These are phyloP conservation scores for Pichia paraexigua DNA, from an alignment of 805 yeast species.

Conservation along the genomic window DNA sequence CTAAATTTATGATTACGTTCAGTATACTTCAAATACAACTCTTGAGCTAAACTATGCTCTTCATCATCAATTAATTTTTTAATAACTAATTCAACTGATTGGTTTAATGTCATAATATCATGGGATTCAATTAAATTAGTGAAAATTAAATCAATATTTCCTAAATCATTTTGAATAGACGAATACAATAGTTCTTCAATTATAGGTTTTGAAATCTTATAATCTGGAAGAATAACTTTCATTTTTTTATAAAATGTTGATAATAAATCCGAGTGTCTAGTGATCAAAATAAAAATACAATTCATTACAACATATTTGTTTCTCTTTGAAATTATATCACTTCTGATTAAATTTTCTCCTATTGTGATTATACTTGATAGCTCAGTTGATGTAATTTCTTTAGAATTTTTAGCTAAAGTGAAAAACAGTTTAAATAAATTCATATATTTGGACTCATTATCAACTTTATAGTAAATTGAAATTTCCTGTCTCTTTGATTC, in stretches of 20 bases:
- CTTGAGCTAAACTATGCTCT: conserved; percentile 10
- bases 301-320: conserved; percentile 7
- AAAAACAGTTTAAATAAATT: conserved; percentile 6
- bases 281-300: conserved; percentile 5
- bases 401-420: conserved; percentile 1
- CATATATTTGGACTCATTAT: conserved; percentile 1
- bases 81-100: conserved; percentile 6
- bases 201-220: conserved; percentile 4
- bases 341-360: conserved; percentile 4
- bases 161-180: conserved; percentile 2
- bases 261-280: conserved; percentile 9
- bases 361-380: conserved; percentile 4
- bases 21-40: conserved; percentile 8
- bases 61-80: conserved; percentile 6
- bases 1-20: conserved; percentile 5
- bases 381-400: conserved; percentile 1
- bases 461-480: neutral
- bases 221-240: conserved; percentile 5
- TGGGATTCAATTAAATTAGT: conserved; percentile 1
- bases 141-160: conserved; percentile 9
- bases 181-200: conserved; percentile 5
- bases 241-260: conserved; percentile 9
- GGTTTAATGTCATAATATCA: neutral
- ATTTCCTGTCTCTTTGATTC: neutral
- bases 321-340: neutral